Evolutionary conservation across 2,329 filamentous ascomycete genomes (phyloP).

Genomic region (Didymella exigua): DNA sequence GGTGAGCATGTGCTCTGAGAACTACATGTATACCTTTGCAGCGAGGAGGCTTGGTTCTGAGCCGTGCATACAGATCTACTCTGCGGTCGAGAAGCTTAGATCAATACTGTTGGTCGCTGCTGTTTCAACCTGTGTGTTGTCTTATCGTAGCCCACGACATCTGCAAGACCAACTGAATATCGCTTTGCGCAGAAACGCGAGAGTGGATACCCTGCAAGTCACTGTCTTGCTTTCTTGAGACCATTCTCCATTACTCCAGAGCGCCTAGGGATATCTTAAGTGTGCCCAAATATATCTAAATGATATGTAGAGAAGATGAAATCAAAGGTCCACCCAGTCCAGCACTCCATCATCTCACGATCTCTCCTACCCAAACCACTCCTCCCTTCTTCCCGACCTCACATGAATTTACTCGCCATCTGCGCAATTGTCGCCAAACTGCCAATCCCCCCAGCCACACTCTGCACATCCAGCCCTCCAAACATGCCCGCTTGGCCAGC

Average conservation of each 20-base stretch:
- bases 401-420: constrained; percentile 56
- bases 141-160: background rate
- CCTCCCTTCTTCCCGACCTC: constrained; percentile 7
- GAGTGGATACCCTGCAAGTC: no score
- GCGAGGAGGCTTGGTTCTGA: background rate
- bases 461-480: constrained; percentile 40
- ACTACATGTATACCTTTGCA: background rate
- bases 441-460: constrained; percentile 29
- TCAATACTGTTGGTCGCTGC: background rate
- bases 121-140: background rate
- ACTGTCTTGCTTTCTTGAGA: background rate
- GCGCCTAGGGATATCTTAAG: background rate
- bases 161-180: background rate
- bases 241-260: background rate
- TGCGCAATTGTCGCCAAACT: constrained; percentile 55
- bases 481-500: constrained; percentile 26
- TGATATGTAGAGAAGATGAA: background rate
- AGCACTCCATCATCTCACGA: no score
- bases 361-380: background rate
- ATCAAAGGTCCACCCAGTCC: background rate
- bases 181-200: no score
- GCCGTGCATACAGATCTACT: background rate
- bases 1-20: constrained; percentile 4
- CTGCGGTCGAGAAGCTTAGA: background rate
- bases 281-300: background rate